A percentile compares a stretch with the other conserved stretches of the same genome.
Conservation (phyloP, 176 grass and related monocot species). For the Neostapfia colusana region DNA sequence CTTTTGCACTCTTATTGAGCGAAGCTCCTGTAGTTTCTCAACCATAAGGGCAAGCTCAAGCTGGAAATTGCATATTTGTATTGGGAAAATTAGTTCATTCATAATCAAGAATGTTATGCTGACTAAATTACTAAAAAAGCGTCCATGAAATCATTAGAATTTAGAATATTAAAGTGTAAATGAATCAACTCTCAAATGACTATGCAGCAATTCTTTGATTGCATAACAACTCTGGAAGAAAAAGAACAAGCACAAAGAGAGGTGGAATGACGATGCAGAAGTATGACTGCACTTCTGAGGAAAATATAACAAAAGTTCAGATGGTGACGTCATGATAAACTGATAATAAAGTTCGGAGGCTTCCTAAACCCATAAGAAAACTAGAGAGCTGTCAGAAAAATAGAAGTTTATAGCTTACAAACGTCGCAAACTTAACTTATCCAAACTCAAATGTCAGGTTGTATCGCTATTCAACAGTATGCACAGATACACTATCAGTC, state of each 20-base stretch:
- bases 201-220: neutral
- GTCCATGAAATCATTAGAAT: conserved; percentile 22
- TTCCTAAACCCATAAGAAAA: neutral
- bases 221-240: neutral
- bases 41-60: conserved; percentile 91
- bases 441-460: conserved; percentile 8
- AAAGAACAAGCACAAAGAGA: neutral
- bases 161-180: conserved; percentile 26
- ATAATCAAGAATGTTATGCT: conserved; percentile 16
- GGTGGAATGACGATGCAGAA: conserved; percentile 6
- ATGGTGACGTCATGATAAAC: neutral
- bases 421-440: neutral
- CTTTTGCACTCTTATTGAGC: conserved; percentile 89
- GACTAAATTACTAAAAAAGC: neutral
- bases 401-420: neutral
- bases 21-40: conserved; percentile 97
- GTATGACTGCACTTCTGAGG: neutral
- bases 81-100: conserved; percentile 33
- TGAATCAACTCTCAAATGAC: neutral
- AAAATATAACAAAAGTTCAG: neutral
- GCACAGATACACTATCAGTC: neutral
- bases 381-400: neutral
- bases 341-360: conserved; percentile 12
- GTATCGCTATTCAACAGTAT: neutral
- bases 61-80: conserved; percentile 49